phyloP scores from a whole-genome alignment of 768 basidiomycete species.

The Mycena belliarum region DNA sequence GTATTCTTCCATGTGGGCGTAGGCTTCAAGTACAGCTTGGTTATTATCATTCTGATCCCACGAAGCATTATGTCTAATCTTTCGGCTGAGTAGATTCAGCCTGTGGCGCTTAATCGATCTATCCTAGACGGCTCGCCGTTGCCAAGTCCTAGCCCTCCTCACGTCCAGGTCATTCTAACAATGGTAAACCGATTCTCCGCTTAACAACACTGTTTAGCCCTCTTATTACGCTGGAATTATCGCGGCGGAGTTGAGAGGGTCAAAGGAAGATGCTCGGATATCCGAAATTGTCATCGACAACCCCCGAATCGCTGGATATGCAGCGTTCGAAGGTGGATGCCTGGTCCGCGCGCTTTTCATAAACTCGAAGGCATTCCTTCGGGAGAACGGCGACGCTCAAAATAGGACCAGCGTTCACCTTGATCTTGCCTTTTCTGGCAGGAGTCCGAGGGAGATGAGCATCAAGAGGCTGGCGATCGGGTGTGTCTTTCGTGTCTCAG shows the following conservation, averaged over 20 bases:
- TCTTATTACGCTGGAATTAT: conserved; percentile 67
- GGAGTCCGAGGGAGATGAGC: conserved; percentile 31
- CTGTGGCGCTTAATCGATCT: conserved; percentile 55
- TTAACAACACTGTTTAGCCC: conserved; percentile 28
- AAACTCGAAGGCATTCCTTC: conserved; percentile 55
- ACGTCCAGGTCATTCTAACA: conserved; percentile 43
- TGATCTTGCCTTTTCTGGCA: conserved; percentile 37
- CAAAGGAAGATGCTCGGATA: conserved; percentile 37
- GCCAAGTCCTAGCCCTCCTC: conserved; percentile 50
- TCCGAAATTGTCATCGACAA: conserved; percentile 51
- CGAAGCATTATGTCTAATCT: not conserved
- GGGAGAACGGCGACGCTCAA: conserved; percentile 20
- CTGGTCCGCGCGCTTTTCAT: conserved; percentile 57
- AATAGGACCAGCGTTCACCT: conserved; percentile 43
- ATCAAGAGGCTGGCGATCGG: conserved; percentile 51
- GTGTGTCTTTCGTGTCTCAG: conserved; percentile 30
- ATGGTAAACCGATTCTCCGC: not conserved
- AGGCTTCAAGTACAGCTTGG: conserved; percentile 71
- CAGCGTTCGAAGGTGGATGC: conserved; percentile 48
- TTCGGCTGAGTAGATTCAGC: conserved; percentile 53
- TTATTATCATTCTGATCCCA: conserved; percentile 23
- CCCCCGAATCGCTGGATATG: conserved; percentile 58
- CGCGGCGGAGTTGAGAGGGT: conserved; percentile 56
- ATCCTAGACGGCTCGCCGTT: conserved; percentile 57
- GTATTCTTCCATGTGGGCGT: conserved; percentile 67